These are phyloP conservation scores for Solanum hybrid DNA, from an alignment of 305 asterid species.

Conservation along the genomic window DNA sequence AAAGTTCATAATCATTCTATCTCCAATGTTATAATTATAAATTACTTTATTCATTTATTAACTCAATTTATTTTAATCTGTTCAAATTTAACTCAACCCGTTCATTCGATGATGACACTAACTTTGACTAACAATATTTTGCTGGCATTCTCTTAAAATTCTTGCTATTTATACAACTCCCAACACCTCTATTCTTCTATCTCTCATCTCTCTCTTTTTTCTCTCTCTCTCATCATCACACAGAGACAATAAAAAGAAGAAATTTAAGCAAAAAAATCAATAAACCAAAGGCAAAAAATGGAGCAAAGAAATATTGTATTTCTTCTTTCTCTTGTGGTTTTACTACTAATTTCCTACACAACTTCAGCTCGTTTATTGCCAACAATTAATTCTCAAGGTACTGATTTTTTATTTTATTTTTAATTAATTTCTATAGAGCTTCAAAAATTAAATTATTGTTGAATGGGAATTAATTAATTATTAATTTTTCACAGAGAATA, in stretches of 20 bases:
- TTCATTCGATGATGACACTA: neutral
- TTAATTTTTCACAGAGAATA: neutral
- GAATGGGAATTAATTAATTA: neutral
- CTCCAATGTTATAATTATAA: neutral
- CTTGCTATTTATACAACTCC: slow-evolving; percentile 1
- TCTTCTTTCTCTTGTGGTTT: slow-evolving; percentile 2
- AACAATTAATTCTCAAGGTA: slow-evolving; percentile 5
- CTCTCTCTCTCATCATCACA: neutral
- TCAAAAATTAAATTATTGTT: neutral
- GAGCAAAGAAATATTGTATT: neutral
- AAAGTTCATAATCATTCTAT: neutral
- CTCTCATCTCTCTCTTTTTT: neutral
- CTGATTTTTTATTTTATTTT: neutral
- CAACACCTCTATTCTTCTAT: neutral
- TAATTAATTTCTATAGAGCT: neutral
- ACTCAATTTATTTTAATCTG: neutral
- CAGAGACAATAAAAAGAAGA: neutral
- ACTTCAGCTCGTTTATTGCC: slow-evolving; percentile 10
- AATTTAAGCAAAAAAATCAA: neutral
- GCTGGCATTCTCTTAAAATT: slow-evolving; percentile 2
- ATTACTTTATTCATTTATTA: neutral
- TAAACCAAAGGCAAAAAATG: neutral
- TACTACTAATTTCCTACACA: slow-evolving; percentile 8
- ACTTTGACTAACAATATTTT: neutral
- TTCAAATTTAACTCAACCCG: neutral